Conservation (phyloP, 257 asterid species). For the Petrea volubilis region DNA sequence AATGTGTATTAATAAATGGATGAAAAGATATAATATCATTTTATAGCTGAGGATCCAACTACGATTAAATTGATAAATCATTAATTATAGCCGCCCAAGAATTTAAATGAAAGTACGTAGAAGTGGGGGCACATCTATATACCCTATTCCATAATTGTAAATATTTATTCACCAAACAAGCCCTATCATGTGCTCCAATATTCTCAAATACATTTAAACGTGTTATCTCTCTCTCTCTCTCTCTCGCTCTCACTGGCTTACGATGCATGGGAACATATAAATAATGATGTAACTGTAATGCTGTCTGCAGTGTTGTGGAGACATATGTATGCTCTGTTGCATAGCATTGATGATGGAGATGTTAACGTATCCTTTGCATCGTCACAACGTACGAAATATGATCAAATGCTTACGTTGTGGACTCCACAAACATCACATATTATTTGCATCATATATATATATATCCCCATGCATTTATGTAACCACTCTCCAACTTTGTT, state of each 20-base stretch:
- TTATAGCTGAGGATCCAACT: too few relatives aligned
- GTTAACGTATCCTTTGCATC: background rate
- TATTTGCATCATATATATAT: background rate
- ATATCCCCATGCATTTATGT: slow-evolving; percentile 9
- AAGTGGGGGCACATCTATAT: background rate
- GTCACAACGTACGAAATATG: background rate
- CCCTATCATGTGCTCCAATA: too few relatives aligned
- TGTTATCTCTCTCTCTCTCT: background rate
- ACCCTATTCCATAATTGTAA: slow-evolving; percentile 9
- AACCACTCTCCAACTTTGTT: slow-evolving; percentile 9
- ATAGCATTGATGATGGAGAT: slow-evolving; percentile 8
- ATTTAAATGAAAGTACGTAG: background rate
- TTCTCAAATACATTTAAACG: background rate
- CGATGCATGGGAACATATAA: background rate
- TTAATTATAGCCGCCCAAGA: background rate
- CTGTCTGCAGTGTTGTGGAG: too few relatives aligned
- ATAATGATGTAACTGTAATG: background rate
- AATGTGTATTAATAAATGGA: too few relatives aligned
- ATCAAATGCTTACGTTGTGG: slow-evolving; percentile 17
- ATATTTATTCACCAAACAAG: slow-evolving; percentile 6
- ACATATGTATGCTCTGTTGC: too few relatives aligned
- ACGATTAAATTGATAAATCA: background rate
- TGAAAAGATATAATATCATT: too few relatives aligned
- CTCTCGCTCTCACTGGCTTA: too few relatives aligned
- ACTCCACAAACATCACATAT: background rate